Base-by-base conservation (phyloP, 192 early-diverging fungal species). In the Coemansia interrupta region DNA sequence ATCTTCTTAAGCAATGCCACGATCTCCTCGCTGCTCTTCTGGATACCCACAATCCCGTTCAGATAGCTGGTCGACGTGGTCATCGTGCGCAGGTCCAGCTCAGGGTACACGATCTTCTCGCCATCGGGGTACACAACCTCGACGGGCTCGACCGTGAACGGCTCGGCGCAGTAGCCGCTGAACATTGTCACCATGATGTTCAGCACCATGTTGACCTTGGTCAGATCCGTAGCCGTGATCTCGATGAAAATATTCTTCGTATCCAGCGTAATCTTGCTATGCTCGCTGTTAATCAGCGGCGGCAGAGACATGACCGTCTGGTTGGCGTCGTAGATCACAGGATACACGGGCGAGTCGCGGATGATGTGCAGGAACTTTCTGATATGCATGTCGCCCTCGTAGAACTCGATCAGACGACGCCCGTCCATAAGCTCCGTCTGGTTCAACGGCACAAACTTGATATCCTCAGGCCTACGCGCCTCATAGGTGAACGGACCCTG, bases 221-320 rank as follows among this genome's bases (percentile, higher is more conserved):
- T 93, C 61, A 92, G 60, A 76, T 97, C 95, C 19, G 94, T 97
- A 19, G 93, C 97, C 5, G 97, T 99, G 70, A 89, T 90, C 81
- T 99, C 97, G 73, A 99, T 95, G 49, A 99, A 89, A 38, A 99
- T 89, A 63, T 99, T 97, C 78, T 88, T 92, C 43, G 97, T 97
- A 29, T 88, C 80, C 36, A 95, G 77, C 19, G 83, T 89, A 70
- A 99, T 99, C 81, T 99, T 99, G 64, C 93, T 95, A 74, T 95
- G 92, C 58, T 99, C 85, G 61, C 91, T 85, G 85, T 99, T 99
- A 85, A 99, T 99, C 73, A 99, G 94, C 23, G 97, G 97, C 29
- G 97, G 97, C 58, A 99, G 80, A 43, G 95, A 97, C 68, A 93
- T 82, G 17, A 99, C 94, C 40, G 73, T 77, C 49, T 85, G 83